Evolutionary conservation across 805 yeast species (phyloP), one percentile per base, ranked within the genome.

Genomic region (Candida lessepsii): DNA sequence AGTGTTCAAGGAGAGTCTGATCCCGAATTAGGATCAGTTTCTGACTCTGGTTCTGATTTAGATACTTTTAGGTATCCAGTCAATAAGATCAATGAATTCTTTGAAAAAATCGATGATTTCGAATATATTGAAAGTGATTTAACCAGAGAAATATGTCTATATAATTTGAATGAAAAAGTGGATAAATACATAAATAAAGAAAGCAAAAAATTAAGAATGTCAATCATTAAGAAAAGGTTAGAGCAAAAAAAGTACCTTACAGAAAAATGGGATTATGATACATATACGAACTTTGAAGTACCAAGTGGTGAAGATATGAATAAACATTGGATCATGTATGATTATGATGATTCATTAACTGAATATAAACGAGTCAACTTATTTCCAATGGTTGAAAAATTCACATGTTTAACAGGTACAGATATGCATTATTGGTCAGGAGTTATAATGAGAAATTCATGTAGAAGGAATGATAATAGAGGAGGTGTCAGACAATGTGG

Each of bases 401-500:
- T 87, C 58, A 91, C 98, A 0, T 70, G 75, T 39, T 65, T 71
- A 34, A 78, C 83, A 49, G 79, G 87, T 3, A 77, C 82, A 30
- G 96, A 90, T 50, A 80, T 89, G 71, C 83, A 85, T 50, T 89
- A 90, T 61, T 91, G 99, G 99, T 87, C 97, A 2, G 93, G 96
- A 3, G 96, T 91, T n/a, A 88, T 90, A 28, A 93, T 93, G 90
- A 73, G 98, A 40, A 93, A 93, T 60, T 89, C 96, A 1, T 91
- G 96, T 58, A 76, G 97, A 42, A 81, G 90, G 54, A 93, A 91
- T 58, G 97, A 90, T 56, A 60, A 74, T 30, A 75, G 83, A 42
- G 91, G 91, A 13, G 96, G 97, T 1, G 84, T 91, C 21, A 75
- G 98, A 39, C 98, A 93, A 63, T 91, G 99, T 62, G 96, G 97